These are phyloP conservation scores for Solanum chacoense DNA, from an alignment of 305 asterid species.

Conservation along the genomic window DNA sequence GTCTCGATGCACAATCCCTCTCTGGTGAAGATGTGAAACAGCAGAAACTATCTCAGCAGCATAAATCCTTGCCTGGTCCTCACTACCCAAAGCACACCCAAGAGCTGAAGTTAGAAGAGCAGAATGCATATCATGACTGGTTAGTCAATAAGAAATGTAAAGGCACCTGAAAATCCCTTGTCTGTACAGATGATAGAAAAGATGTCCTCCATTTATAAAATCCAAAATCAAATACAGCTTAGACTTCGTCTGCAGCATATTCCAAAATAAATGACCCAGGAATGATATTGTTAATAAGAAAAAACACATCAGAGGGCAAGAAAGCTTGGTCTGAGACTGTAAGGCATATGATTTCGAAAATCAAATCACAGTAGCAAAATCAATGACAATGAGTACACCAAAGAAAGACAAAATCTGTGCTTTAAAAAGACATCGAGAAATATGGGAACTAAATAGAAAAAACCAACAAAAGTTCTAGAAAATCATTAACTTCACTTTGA, in stretches of 20 bases:
- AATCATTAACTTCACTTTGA: not conserved
- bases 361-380: not conserved
- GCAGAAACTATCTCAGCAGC: slow-evolving; percentile 95
- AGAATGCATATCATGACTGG: slow-evolving; percentile 3
- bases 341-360: not conserved
- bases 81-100: slow-evolving; percentile 42
- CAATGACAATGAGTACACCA: not conserved
- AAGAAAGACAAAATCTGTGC: not conserved
- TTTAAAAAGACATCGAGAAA: not conserved
- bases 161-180: slow-evolving; percentile 89
- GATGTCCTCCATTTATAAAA: slow-evolving; percentile 91
- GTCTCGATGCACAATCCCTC: slow-evolving; percentile 89
- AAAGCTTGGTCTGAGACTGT: not conserved
- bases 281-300: not conserved
- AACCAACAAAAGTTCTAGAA: not conserved
- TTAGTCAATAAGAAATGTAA: not conserved
- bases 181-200: slow-evolving; percentile 88
- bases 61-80: slow-evolving; percentile 93
- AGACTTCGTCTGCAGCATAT: slow-evolving; percentile 50
- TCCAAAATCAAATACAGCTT: slow-evolving; percentile 83
- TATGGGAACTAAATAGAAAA: not conserved
- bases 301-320: not conserved
- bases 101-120: slow-evolving; percentile 18
- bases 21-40: slow-evolving; percentile 86
- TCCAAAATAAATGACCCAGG: not conserved